Evolutionary conservation across 495 filamentous ascomycete genomes (phyloP).

Genomic region (Tuber aestivum): DNA sequence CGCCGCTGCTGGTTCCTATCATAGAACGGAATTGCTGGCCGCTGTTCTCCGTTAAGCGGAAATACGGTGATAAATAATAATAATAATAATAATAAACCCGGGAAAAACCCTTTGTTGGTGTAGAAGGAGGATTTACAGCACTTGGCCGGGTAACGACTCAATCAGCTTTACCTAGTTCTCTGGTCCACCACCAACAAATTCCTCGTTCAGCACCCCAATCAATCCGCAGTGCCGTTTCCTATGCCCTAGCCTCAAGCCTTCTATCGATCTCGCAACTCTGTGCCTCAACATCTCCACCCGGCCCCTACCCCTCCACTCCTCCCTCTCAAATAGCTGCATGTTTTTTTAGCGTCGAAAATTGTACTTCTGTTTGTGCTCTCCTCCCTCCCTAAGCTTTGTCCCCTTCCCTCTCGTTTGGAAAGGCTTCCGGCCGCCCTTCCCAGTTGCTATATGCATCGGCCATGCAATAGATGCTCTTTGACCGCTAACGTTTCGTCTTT

Average conservation of each 20-base stretch:
- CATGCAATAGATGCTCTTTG: slow-evolving; percentile 15
- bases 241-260: slow-evolving; percentile 36
- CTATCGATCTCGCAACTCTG: slow-evolving; percentile 24
- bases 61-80: not conserved
- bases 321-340: slow-evolving; percentile 28
- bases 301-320: not conserved
- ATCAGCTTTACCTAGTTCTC: not conserved
- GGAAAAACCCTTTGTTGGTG: not conserved
- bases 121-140: not conserved
- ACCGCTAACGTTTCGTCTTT: slow-evolving; percentile 16
- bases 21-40: not conserved
- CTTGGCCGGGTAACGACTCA: not conserved
- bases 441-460: not conserved
- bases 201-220: slow-evolving; percentile 15
- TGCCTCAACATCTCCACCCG: slow-evolving; percentile 23
- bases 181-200: slow-evolving; percentile 25
- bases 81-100: not conserved
- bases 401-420: slow-evolving; percentile 12
- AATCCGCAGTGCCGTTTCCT: slow-evolving; percentile 28
- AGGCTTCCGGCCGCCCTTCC: slow-evolving; percentile 4
- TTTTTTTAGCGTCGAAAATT: slow-evolving; percentile 37
- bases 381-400: slow-evolving; percentile 20
- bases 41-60: not conserved
- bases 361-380: slow-evolving; percentile 33
- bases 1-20: not conserved